A percentile compares a stretch with the other conserved stretches of the same genome.
Evolutionary conservation across 768 basidiomycete species (phyloP).

Genomic region (Rickenella mellea): DNA sequence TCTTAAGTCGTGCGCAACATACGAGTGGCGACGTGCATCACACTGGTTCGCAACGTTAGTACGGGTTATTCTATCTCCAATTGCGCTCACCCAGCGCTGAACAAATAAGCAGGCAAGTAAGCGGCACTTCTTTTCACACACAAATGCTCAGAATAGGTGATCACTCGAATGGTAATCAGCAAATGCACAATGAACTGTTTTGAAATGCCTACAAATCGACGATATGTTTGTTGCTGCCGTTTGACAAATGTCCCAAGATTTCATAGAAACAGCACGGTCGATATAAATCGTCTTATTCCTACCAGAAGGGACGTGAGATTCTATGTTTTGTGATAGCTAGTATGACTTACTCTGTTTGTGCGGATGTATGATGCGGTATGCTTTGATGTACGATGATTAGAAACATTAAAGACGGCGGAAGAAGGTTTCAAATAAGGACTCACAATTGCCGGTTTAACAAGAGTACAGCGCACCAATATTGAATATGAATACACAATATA

Average conservation of each 20-base stretch:
- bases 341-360: slow-evolving; percentile 46
- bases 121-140: slow-evolving; percentile 52
- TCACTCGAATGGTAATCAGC: slow-evolving; percentile 29
- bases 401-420: slow-evolving; percentile 1
- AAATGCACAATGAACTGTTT: too few species aligned
- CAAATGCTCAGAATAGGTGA: slow-evolving; percentile 50
- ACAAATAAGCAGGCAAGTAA: slow-evolving; percentile 59
- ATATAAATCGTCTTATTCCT: slow-evolving; percentile 7
- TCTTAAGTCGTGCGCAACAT: slow-evolving; percentile 16
- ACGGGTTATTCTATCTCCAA: background rate
- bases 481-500: slow-evolving; percentile 57
- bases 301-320: slow-evolving; percentile 1
- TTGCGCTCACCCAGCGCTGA: slow-evolving; percentile 56
- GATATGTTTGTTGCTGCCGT: slow-evolving; percentile 65
- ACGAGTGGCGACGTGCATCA: slow-evolving; percentile 76
- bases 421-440: slow-evolving; percentile 20
- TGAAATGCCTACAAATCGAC: slow-evolving; percentile 40
- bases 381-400: slow-evolving; percentile 24
- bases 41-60: slow-evolving; percentile 30
- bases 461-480: slow-evolving; percentile 70
- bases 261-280: slow-evolving; percentile 40
- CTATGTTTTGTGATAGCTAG: background rate
- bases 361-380: slow-evolving; percentile 69
- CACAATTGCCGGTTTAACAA: slow-evolving; percentile 74
- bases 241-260: slow-evolving; percentile 70